A percentile compares a stretch with the other conserved stretches of the same genome.
Evolutionary conservation across 345 rosid genomes (phyloP).

Genomic region (Bruguiera gymnorhiza): DNA sequence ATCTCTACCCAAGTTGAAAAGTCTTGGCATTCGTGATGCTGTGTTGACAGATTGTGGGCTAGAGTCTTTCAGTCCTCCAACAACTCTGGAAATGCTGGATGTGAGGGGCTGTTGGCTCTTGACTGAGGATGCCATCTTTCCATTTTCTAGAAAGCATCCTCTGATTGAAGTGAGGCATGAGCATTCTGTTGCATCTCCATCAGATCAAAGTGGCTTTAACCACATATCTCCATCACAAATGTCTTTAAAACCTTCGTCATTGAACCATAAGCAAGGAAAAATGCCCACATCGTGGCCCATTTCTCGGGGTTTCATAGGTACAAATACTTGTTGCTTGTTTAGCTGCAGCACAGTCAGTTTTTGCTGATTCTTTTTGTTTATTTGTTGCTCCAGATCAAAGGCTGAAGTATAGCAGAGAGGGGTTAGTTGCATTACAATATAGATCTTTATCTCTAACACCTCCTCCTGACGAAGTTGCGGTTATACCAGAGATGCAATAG

Average conservation of each 20-base stretch:
- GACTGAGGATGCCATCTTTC: slow-evolving; percentile 42
- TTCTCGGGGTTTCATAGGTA: slow-evolving; percentile 21
- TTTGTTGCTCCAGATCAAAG: slow-evolving; percentile 56
- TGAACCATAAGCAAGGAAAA: slow-evolving; percentile 21
- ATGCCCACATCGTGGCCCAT: slow-evolving; percentile 23
- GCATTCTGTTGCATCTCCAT: slow-evolving; percentile 18
- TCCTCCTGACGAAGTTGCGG: slow-evolving; percentile 4
- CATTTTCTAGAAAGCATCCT: slow-evolving; percentile 51
- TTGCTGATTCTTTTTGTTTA: background rate
- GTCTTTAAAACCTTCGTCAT: slow-evolving; percentile 18
- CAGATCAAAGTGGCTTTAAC: slow-evolving; percentile 23
- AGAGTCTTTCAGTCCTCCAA: slow-evolving; percentile 52
- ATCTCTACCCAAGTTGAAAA: slow-evolving; percentile 50
- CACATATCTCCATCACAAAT: slow-evolving; percentile 25
- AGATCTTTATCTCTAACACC: slow-evolving; percentile 35
- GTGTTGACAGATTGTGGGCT: slow-evolving; percentile 68
- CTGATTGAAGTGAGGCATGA: slow-evolving; percentile 60
- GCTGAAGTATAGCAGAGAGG: slow-evolving; percentile 63
- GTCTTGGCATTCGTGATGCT: slow-evolving; percentile 55
- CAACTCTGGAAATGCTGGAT: slow-evolving; percentile 51
- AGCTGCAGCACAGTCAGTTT: background rate
- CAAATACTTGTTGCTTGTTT: background rate
- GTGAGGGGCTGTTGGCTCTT: slow-evolving; percentile 93
- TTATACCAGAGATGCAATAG: background rate
- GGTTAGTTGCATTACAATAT: slow-evolving; percentile 50